Evolutionary conservation across 306 rosid species (phyloP).

Genomic region (Trichosanthes cucumerina): DNA sequence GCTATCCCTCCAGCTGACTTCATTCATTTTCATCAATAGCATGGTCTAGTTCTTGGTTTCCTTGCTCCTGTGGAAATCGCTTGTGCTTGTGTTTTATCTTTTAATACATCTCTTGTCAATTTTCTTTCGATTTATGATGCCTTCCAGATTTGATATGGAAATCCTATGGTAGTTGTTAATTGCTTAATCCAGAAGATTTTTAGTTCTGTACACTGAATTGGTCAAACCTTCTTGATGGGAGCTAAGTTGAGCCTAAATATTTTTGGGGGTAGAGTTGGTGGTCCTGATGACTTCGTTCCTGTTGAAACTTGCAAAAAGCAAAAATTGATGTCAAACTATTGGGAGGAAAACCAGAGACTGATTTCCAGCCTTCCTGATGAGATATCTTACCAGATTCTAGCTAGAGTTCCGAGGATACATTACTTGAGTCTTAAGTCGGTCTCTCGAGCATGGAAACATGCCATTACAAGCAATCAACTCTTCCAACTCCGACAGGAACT

Average conservation of each 20-base stretch:
- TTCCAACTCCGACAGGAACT: constrained; percentile 68
- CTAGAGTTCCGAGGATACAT: constrained; percentile 73
- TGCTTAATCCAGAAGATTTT: constrained; percentile 1
- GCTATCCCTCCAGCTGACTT: background rate
- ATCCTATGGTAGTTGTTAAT: background rate
- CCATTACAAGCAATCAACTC: constrained; percentile 45
- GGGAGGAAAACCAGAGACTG: constrained; percentile 57
- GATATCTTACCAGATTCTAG: constrained; percentile 77
- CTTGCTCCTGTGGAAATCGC: background rate
- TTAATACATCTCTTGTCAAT: background rate
- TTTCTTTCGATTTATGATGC: constrained; percentile 1
- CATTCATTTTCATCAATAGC: background rate
- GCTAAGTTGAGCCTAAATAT: constrained; percentile 43
- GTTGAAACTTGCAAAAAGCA: constrained; percentile 60
- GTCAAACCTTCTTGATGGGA: constrained; percentile 41
- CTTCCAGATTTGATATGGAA: constrained; percentile 6
- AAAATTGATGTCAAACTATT: constrained; percentile 37
- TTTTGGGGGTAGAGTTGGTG: constrained; percentile 22
- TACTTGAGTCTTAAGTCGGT: constrained; percentile 50
- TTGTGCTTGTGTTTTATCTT: background rate
- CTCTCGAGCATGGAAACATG: constrained; percentile 67
- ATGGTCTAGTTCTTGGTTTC: background rate
- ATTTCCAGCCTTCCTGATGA: constrained; percentile 90
- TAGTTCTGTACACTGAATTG: constrained; percentile 1
- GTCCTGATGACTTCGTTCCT: constrained; percentile 25